Evolutionary conservation across 2,329 filamentous ascomycete species (phyloP), one percentile per base, ranked within the genome.

Genomic region (Ophiognomonia clavigignenti-juglandacearum): DNA sequence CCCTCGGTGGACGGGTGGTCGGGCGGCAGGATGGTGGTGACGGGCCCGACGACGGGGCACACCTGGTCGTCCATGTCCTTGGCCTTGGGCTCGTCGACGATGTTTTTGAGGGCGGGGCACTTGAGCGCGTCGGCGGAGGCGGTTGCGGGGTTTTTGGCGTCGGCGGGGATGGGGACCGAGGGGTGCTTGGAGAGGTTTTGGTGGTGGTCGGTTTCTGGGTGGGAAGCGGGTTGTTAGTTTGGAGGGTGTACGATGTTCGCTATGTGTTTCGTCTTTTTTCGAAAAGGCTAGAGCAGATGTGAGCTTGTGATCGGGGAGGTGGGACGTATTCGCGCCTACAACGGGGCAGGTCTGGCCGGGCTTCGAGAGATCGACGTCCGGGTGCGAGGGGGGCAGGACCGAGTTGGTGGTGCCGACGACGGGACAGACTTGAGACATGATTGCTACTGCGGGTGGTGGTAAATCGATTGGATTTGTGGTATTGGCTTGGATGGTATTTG

Each of bases 341-440:
- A 69, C 59, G 31, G 68, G 68, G 56, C 67, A 71, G 8, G 53
- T 63, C 53, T 68, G 66, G 26, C 67, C 66, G 0, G 67, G 64
- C 56, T 64, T 59, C 24, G 63, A 61, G 38, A 71, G 62, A 56
- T 71, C 67, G 55, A 71, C 54, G 26, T 66, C 60, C 4, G 67
- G 65, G 55, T 68, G 65, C 2, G 62, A 61, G 0, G 66, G 67
- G 6, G 67, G 67, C 1, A 69, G 60, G 6, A 64, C 67, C 43
- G 56, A 57, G 61, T 68, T 70, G 48, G 64, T 69, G 2, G 67
- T 70, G 51, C 67, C 67, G 49, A 69, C 65, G 45, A 69, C 64
- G 52, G 67, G 67, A 54, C 67, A 69, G 52, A 64, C 64, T 56
- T 59, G 55, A 48, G 49, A 49, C 49, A 51, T 51, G 26, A 18